Percentiles rank a stretch among this genome's conserved stretches.
Conservation (phyloP, 2,329 filamentous ascomycete species). For the Aspergillus sp. region DNA sequence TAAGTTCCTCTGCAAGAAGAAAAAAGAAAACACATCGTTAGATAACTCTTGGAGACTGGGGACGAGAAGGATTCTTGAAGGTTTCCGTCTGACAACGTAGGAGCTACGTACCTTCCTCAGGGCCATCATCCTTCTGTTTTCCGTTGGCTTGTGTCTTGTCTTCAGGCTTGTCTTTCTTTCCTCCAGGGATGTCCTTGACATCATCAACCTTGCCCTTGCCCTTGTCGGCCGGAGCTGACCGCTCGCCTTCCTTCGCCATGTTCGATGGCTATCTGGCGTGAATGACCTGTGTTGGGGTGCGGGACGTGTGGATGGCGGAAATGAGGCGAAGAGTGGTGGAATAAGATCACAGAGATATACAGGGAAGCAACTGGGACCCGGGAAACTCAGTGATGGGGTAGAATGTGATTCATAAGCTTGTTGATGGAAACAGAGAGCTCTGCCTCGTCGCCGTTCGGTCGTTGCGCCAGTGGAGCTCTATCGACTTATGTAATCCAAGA, state of each 20-base stretch:
- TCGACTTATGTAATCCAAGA: conserved; percentile 23
- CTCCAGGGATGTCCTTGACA: conserved; percentile 59
- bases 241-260: conserved; percentile 94
- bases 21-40: conserved; percentile 38
- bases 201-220: conserved; percentile 89
- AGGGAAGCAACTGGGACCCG: conserved; percentile 11
- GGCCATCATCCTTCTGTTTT: conserved; percentile 71
- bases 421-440: conserved; percentile 27
- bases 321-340: neutral
- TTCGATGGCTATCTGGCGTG: conserved; percentile 36
- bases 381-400: conserved; percentile 19
- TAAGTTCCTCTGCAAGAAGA: conserved; percentile 76
- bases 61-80: neutral
- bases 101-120: conserved; percentile 54
- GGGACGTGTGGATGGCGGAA: conserved; percentile 5
- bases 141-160: conserved; percentile 70
- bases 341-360: conserved; percentile 13
- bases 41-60: conserved; percentile 13
- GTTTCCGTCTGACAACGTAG: neutral
- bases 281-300: conserved; percentile 21
- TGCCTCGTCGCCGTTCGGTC: conserved; percentile 22
- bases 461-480: conserved; percentile 29
- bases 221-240: conserved; percentile 82
- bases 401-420: conserved; percentile 24
- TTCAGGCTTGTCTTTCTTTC: conserved; percentile 60